Evolutionary conservation across 2,329 filamentous ascomycete species (phyloP).

Genomic region (Aspergillus hortae): DNA sequence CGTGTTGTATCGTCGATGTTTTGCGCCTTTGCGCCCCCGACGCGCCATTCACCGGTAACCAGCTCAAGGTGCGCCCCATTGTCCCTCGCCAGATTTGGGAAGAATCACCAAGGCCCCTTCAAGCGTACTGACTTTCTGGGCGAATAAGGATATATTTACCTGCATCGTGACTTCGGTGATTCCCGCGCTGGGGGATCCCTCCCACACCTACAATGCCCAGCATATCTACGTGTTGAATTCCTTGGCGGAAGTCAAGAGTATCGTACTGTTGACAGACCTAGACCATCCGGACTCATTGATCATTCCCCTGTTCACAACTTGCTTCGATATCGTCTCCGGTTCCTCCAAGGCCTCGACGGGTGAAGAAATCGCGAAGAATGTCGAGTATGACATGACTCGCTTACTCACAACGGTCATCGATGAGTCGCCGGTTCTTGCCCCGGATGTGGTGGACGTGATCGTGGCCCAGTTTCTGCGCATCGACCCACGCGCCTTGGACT

Average conservation of each 20-base stretch:
- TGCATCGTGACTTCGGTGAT: conserved; percentile 81
- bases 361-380: conserved; percentile 84
- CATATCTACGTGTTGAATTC: conserved; percentile 89
- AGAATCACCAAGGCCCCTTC: neutral
- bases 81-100: neutral
- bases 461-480: conserved; percentile 93
- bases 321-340: conserved; percentile 87
- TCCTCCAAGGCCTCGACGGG: conserved; percentile 70
- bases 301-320: conserved; percentile 75
- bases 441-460: conserved; percentile 83
- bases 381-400: conserved; percentile 87
- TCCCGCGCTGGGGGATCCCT: conserved; percentile 78
- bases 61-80: conserved; percentile 69
- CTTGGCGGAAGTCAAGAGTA: conserved; percentile 88
- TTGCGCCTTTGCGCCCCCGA: conserved; percentile 89
- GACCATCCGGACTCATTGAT: conserved; percentile 77
- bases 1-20: conserved; percentile 89
- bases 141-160: conserved; percentile 78
- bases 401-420: conserved; percentile 83
- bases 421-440: conserved; percentile 72
- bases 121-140: neutral
- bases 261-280: conserved; percentile 85
- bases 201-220: conserved; percentile 86
- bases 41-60: conserved; percentile 84
- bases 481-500: conserved; percentile 58